Evolutionary conservation across 306 rosid genomes (phyloP).

Genomic region (Dalbergia cultrata): DNA sequence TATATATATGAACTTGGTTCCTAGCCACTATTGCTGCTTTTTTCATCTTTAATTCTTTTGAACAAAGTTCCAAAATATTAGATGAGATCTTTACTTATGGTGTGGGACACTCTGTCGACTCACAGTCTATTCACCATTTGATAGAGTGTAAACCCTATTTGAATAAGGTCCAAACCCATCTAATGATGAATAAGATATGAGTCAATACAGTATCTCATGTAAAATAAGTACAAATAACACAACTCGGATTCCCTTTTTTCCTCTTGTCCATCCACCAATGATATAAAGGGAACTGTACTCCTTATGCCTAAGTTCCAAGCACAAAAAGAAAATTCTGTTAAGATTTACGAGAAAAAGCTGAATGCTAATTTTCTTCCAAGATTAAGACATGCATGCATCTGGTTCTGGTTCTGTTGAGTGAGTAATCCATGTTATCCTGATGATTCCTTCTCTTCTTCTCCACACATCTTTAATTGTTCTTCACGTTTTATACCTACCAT

Average conservation of each 20-base stretch:
- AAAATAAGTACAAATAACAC: too few species aligned
- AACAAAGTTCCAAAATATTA: too few species aligned
- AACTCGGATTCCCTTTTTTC: not conserved
- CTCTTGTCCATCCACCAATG: not conserved
- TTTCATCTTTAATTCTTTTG: too few species aligned
- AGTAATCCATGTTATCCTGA: not conserved
- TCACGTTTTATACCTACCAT: not conserved
- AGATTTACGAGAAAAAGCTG: not conserved
- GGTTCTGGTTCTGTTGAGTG: conserved; percentile 1
- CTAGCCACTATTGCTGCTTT: not conserved
- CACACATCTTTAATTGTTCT: conserved; percentile 1
- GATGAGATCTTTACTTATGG: too few species aligned
- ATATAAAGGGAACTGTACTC: not conserved
- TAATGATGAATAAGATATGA: too few species aligned
- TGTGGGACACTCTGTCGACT: too few species aligned
- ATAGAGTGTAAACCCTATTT: too few species aligned
- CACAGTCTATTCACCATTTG: too few species aligned
- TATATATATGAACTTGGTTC: not conserved
- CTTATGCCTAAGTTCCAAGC: not conserved
- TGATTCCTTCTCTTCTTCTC: conserved; percentile 33
- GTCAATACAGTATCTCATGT: too few species aligned
- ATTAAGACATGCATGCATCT: conserved; percentile 30
- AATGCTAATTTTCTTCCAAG: conserved; percentile 30
- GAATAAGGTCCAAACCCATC: too few species aligned
- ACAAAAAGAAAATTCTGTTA: not conserved